Evolutionary conservation across 352 stramenopile genomes (phyloP).

Genomic region (Phytophthora parvispora): DNA sequence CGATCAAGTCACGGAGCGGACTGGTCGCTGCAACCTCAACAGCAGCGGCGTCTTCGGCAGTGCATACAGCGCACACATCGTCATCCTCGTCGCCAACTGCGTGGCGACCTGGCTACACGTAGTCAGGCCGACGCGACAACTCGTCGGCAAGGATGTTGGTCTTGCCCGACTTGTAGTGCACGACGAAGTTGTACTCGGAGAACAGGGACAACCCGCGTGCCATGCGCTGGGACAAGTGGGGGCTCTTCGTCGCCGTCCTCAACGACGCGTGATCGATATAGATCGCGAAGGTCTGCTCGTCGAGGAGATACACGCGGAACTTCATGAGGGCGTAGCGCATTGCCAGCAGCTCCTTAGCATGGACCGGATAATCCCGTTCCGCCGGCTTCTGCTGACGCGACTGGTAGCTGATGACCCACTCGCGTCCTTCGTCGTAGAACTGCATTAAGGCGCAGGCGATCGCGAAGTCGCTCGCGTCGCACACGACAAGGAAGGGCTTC

Average conservation of each 20-base stretch:
- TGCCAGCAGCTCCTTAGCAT: neutral
- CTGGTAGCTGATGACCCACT: neutral
- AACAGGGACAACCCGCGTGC: neutral
- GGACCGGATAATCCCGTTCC: neutral
- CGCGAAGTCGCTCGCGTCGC: neutral
- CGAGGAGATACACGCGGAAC: neutral
- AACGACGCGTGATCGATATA: neutral
- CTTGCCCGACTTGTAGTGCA: neutral
- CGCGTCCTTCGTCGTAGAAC: neutral
- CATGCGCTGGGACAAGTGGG: neutral
- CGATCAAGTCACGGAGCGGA: constrained; percentile 1
- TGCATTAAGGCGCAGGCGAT: neutral
- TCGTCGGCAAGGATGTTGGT: too few species aligned
- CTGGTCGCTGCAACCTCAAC: constrained; percentile 5
- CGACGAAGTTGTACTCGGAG: neutral
- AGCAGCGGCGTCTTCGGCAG: neutral
- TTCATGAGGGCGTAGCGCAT: neutral
- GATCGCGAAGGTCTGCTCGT: neutral
- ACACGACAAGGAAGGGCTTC: too few species aligned
- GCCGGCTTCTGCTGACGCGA: neutral
- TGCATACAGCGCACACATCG: too few species aligned
- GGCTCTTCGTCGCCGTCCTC: neutral
- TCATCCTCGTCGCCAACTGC: too few species aligned
- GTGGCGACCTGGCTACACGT: too few species aligned
- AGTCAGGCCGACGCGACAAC: too few species aligned